Base-by-base conservation (phyloP, 1,284 basidiomycete species). In the Schizophyllum commune region DNA sequence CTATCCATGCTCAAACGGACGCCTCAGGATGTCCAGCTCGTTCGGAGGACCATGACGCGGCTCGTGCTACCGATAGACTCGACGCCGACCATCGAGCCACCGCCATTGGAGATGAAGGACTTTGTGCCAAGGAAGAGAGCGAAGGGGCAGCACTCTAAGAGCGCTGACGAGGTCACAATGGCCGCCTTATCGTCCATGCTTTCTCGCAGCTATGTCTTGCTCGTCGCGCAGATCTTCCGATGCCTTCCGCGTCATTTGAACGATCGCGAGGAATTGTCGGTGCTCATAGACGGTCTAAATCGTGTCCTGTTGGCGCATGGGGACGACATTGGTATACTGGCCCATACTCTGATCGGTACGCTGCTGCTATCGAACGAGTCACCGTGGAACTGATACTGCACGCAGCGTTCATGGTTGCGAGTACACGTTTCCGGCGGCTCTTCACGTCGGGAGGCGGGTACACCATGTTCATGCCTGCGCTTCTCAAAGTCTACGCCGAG, bases 161-260 rank as follows among this genome's bases (percentile, higher is more conserved):
- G n/a, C 59, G 56, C 62, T 60, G 64, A 20, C 1, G 70, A 75
- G 15, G 34, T 65, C 4, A 69, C 70, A 4, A 58, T 80, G 6
- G 68, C 68, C 9, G 73, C 75, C 6, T 68, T 87, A 47, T 89
- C 87, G 5, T 68, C 86, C 58, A 78, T 83, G 52, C 72, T 92
- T 32, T 82, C 87, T 1, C 79, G 89, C 20, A 91, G 88, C 62
- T 85, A 92, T 73, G 69, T 92, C 39, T 74, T 89, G 6, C 75
- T 92, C 32, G 77, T 89, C n/a, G 81, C 82, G 4, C 85, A 89
- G 66, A 77, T 91, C 7, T 91, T 92, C 68, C 79, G 84, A 17
- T 85, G 82, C 1, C 82, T 92, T 77, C 86, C 89, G n/a, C 77
- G 89, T 22, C 88, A 91, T 72, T 78, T 91, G 61, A 91, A 83